A percentile compares a stretch with the other conserved stretches of the same genome.
Conservation (phyloP, 2,329 filamentous ascomycete species). For the Chaetomium sp. region DNA sequence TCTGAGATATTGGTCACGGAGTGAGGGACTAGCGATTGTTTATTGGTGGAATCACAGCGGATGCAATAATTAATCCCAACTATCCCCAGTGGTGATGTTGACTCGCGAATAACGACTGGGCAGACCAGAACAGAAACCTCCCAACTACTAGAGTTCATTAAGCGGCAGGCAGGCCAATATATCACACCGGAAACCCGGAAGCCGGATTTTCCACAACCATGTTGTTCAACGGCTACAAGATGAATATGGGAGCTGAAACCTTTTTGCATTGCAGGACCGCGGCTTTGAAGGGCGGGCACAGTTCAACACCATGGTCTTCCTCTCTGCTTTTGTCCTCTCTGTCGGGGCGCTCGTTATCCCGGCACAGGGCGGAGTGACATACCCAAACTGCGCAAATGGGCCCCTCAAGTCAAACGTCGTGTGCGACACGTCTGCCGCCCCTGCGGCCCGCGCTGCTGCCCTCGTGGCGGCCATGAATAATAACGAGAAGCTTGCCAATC, state of each 20-base stretch:
- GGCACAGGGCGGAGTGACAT: constrained; percentile 22
- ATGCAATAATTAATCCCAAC: not conserved
- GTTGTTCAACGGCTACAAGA: not conserved
- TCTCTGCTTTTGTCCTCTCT: not conserved
- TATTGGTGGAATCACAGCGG: not conserved
- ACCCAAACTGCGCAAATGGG: constrained; percentile 28
- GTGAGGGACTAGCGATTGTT: not conserved
- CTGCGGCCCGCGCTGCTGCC: constrained; percentile 47
- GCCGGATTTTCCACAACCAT: not conserved
- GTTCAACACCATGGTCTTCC: constrained; percentile 17
- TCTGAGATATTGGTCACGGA: not conserved
- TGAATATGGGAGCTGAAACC: not conserved
- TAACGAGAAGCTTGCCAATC: constrained; percentile 57
- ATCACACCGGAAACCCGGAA: constrained; percentile 12
- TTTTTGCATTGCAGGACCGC: not conserved
- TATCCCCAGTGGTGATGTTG: not conserved
- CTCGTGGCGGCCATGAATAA: constrained; percentile 54
- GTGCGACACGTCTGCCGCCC: constrained; percentile 31
- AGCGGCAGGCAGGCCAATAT: constrained; percentile 13
- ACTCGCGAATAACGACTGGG: too few species aligned
- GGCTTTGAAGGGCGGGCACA: not conserved
- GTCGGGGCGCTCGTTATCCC: constrained; percentile 13
- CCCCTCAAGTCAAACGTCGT: constrained; percentile 27
- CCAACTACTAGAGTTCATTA: not conserved
- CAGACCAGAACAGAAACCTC: not conserved